Percentiles rank a stretch among this genome's conserved stretches.
Evolutionary conservation across 441 rosid species (phyloP).

Genomic region (Viola pubescens): DNA sequence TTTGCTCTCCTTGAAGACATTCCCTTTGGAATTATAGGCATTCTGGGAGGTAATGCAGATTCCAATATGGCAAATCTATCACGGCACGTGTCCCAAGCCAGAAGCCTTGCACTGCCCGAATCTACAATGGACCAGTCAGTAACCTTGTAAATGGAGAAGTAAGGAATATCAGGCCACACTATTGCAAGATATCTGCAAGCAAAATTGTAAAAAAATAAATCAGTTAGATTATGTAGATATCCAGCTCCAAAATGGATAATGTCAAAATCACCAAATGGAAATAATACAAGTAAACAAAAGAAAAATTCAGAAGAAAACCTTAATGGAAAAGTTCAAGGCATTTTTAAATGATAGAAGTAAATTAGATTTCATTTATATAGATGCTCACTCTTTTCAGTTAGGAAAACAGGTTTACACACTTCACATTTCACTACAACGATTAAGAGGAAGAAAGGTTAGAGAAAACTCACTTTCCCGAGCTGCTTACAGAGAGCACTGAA

Average conservation of each 20-base stretch:
- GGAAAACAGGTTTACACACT: background rate
- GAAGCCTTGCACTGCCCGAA: slow-evolving; percentile 92
- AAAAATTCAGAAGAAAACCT: slow-evolving; percentile 8
- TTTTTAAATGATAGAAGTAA: background rate
- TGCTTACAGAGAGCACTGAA: slow-evolving; percentile 91
- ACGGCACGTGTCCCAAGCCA: slow-evolving; percentile 94
- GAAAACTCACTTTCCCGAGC: slow-evolving; percentile 89
- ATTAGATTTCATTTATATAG: background rate
- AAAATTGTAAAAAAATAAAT: slow-evolving; percentile 20
- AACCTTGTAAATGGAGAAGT: slow-evolving; percentile 90
- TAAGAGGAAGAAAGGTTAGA: background rate
- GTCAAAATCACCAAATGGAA: background rate
- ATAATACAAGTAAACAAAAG: background rate
- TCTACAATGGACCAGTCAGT: slow-evolving; percentile 96
- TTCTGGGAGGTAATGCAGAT: slow-evolving; percentile 71
- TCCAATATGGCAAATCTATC: slow-evolving; percentile 95
- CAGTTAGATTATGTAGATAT: slow-evolving; percentile 1
- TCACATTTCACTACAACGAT: background rate
- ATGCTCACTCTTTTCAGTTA: background rate
- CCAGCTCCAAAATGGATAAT: slow-evolving; percentile 4
- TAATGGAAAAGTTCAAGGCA: slow-evolving; percentile 2
- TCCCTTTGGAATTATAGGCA: slow-evolving; percentile 83
- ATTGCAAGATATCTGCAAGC: slow-evolving; percentile 83
- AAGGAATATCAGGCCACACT: slow-evolving; percentile 96
- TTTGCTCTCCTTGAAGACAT: slow-evolving; percentile 84